Percentiles rank a stretch among this genome's conserved stretches.
phyloP scores from a whole-genome alignment of 345 rosid genomes.

The Diplotaxis tenuifolia region DNA sequence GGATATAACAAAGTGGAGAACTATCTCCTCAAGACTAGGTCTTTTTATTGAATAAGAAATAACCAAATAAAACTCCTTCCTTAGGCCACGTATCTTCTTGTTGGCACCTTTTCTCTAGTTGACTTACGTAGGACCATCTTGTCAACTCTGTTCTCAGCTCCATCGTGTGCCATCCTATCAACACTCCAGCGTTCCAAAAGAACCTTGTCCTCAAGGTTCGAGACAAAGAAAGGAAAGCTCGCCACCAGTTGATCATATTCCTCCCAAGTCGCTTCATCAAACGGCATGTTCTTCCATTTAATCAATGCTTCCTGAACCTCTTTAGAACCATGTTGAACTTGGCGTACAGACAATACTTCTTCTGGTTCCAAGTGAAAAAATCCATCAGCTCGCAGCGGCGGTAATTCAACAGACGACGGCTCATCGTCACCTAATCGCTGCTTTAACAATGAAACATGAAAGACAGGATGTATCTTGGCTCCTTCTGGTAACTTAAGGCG shows the following conservation, averaged over 20 bases:
- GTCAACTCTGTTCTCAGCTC: neutral
- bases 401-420: neutral
- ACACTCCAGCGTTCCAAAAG: neutral
- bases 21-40: neutral
- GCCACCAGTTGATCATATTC: neutral
- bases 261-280: neutral
- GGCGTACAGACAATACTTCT: too few species aligned
- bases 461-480: neutral
- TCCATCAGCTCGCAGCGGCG: neutral
- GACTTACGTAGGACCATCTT: too few species aligned
- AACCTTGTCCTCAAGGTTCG: too few species aligned
- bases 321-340: neutral
- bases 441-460: neutral
- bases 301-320: neutral
- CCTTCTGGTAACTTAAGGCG: too few species aligned
- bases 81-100: neutral
- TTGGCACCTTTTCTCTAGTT: too few species aligned
- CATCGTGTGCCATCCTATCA: neutral
- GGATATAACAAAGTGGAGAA: neutral
- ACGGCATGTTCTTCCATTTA: neutral
- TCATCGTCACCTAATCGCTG: neutral
- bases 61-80: neutral
- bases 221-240: neutral
- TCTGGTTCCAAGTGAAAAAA: neutral
- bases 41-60: neutral